These are phyloP conservation scores for Cichorium intybus DNA, from an alignment of 140 eudicot genomes.

Conservation along the genomic window DNA sequence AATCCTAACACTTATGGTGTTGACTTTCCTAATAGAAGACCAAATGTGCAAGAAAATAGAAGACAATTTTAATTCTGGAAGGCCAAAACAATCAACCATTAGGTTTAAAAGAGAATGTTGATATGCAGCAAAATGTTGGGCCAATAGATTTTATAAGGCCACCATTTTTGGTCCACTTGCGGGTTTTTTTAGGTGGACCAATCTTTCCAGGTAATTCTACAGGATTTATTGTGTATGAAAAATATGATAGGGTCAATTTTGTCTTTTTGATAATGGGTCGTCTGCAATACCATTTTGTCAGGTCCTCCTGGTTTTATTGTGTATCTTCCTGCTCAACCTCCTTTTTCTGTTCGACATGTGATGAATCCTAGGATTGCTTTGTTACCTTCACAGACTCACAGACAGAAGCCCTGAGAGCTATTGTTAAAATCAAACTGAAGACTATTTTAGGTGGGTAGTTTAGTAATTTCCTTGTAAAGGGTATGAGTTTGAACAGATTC, in stretches of 20 bases:
- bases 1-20: constrained; percentile 43
- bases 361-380: constrained; percentile 40
- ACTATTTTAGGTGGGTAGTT: constrained; percentile 76
- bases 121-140: constrained; percentile 48
- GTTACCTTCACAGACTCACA: constrained; percentile 62
- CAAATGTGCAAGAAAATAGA: constrained; percentile 45
- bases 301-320: constrained; percentile 76
- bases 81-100: constrained; percentile 54
- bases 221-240: background rate
- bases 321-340: constrained; percentile 65
- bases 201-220: constrained; percentile 55
- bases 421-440: constrained; percentile 75
- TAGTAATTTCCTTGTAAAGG: background rate
- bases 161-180: constrained; percentile 61
- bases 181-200: constrained; percentile 59
- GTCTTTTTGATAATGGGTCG: constrained; percentile 6
- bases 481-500: background rate
- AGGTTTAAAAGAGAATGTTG: constrained; percentile 43
- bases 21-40: constrained; percentile 47
- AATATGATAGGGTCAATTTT: background rate
- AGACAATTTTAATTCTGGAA: constrained; percentile 38
- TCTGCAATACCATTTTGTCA: constrained; percentile 32
- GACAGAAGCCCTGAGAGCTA: constrained; percentile 45
- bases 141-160: constrained; percentile 65
- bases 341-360: constrained; percentile 67